Percentiles rank a stretch among this genome's conserved stretches.
Evolutionary conservation across 2,329 filamentous ascomycete species (phyloP).

Genomic region (Aspergillus tanneri): DNA sequence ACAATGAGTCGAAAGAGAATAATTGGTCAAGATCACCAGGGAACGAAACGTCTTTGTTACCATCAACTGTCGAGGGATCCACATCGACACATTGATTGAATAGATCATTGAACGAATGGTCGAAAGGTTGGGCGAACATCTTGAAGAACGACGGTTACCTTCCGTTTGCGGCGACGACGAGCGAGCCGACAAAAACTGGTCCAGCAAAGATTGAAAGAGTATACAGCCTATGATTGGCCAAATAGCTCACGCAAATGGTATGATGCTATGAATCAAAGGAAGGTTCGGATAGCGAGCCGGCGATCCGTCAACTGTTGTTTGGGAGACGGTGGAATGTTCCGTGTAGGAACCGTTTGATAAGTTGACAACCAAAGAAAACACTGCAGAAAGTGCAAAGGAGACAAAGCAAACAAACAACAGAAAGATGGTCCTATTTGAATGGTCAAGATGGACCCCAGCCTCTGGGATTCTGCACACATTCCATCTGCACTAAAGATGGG

Average conservation of each 20-base stretch:
- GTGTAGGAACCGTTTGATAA: slow-evolving; percentile 34
- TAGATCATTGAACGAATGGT: slow-evolving; percentile 59
- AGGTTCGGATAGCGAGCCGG: slow-evolving; percentile 23
- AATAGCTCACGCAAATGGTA: slow-evolving; percentile 12
- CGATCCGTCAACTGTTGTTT: slow-evolving; percentile 15
- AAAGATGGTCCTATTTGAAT: slow-evolving; percentile 40
- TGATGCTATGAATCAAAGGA: slow-evolving; percentile 18
- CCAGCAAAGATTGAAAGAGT: slow-evolving; percentile 16
- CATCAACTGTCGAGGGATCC: slow-evolving; percentile 53
- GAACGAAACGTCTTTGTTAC: slow-evolving; percentile 50
- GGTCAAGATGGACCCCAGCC: slow-evolving; percentile 33
- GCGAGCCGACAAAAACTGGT: slow-evolving; percentile 20
- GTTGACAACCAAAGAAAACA: slow-evolving; percentile 41
- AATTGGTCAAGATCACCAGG: slow-evolving; percentile 53
- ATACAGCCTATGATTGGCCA: slow-evolving; percentile 36
- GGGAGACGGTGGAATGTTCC: slow-evolving; percentile 23
- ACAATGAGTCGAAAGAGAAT: slow-evolving; percentile 51
- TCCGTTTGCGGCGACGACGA: slow-evolving; percentile 40
- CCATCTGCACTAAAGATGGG: slow-evolving; percentile 33
- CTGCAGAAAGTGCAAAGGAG: slow-evolving; percentile 43
- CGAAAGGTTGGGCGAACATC: slow-evolving; percentile 48
- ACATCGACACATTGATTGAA: slow-evolving; percentile 64
- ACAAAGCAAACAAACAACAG: slow-evolving; percentile 48
- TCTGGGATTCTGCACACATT: slow-evolving; percentile 38
- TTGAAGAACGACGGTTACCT: slow-evolving; percentile 51